Evolutionary conservation across 352 stramenopile species (phyloP).

Genomic region (Globisporangium emineosum): DNA sequence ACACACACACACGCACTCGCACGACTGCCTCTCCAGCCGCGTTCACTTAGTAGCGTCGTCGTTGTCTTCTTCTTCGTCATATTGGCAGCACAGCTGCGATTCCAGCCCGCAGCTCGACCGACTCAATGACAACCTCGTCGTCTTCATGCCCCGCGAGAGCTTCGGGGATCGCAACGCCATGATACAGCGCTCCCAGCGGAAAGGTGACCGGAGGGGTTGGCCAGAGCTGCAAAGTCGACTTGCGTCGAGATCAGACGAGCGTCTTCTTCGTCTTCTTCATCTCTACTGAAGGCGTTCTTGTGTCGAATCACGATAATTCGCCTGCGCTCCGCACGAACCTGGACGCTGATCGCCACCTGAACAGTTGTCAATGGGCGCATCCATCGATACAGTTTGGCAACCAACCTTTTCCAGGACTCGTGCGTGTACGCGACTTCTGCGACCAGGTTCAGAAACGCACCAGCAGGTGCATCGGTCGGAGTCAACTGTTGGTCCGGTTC

Average conservation of each 20-base stretch:
- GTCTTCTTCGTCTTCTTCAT: too few relatives aligned
- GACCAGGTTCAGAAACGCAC: not conserved
- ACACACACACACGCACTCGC: too few relatives aligned
- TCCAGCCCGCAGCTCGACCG: not conserved
- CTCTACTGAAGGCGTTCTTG: too few relatives aligned
- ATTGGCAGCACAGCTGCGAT: not conserved
- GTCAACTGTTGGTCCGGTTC: not conserved
- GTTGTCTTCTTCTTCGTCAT: too few relatives aligned
- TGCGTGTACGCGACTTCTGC: not conserved
- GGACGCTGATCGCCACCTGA: not conserved
- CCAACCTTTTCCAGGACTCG: not conserved
- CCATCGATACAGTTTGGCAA: not conserved
- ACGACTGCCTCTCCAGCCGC: too few relatives aligned
- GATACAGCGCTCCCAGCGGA: not conserved
- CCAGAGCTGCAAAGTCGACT: not conserved
- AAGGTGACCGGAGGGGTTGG: not conserved
- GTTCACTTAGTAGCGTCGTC: too few relatives aligned
- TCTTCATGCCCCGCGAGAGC: not conserved
- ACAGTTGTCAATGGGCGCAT: not conserved
- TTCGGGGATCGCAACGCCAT: not conserved
- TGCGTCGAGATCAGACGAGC: too few relatives aligned
- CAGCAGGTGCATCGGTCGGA: not conserved
- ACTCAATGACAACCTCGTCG: not conserved
- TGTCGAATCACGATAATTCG: not conserved
- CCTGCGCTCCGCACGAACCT: not conserved